Percentiles rank a stretch among this genome's conserved stretches.
Conservation (phyloP, 495 filamentous ascomycete species). For the Xylaria venustula region DNA sequence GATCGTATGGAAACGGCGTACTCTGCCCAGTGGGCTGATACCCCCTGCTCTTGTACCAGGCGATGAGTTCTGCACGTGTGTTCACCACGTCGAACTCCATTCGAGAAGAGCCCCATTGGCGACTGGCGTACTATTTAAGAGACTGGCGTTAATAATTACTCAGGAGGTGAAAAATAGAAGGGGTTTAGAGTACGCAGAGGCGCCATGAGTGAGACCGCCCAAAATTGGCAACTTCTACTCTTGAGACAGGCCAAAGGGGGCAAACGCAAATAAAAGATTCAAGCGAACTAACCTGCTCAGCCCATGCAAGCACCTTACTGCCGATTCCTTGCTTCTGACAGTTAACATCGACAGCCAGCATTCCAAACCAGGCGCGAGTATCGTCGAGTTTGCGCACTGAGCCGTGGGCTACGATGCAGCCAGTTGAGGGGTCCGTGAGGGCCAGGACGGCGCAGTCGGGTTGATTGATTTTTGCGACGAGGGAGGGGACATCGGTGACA, state of each 20-base stretch:
- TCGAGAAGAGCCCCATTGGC: constrained; percentile 28
- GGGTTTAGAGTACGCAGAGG: too few relatives aligned
- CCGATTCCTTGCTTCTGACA: constrained; percentile 42
- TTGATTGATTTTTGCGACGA: constrained; percentile 40
- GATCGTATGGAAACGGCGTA: constrained; percentile 37
- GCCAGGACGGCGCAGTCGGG: constrained; percentile 38
- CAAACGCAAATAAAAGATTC: too few relatives aligned
- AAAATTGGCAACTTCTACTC: too few relatives aligned
- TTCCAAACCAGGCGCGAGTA: constrained; percentile 34
- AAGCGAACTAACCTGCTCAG: too few relatives aligned
- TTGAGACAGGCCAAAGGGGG: too few relatives aligned
- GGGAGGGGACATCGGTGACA: constrained; percentile 23
- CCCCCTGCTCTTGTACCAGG: constrained; percentile 46
- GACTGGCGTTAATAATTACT: too few relatives aligned
- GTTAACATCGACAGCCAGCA: constrained; percentile 40
- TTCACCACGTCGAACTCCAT: constrained; percentile 42
- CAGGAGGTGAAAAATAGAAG: too few relatives aligned
- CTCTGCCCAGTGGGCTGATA: constrained; percentile 39
- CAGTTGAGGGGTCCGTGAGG: constrained; percentile 19
- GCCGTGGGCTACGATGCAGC: constrained; percentile 35
- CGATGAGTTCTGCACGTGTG: constrained; percentile 36
- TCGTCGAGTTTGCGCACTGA: constrained; percentile 23
- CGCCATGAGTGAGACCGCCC: too few relatives aligned
- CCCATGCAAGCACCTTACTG: constrained; percentile 36
- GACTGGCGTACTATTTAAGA: constrained; percentile 32